Base-by-base conservation (phyloP, 176 grass and related monocot species). In the Areca catechu region DNA sequence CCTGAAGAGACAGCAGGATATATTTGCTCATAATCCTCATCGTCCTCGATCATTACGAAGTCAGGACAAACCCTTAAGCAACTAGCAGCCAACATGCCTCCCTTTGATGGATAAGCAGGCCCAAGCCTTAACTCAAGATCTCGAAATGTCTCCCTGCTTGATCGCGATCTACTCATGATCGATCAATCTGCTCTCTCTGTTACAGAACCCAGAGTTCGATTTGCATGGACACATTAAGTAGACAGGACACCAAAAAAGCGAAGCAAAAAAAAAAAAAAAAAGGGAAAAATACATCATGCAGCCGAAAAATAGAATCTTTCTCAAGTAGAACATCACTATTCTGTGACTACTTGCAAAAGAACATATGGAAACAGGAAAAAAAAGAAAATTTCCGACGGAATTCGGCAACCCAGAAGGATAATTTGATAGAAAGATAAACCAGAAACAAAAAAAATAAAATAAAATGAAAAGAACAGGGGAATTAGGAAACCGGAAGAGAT, bases 81-180 rank as follows among this genome's bases (percentile, higher is more conserved):
- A 51, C n/a, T 20, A 43, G 62, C 9, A 47, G 28, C n/a, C 15
- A 51, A 16, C 62, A 65, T 64, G 16, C 62, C 48, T 24, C 47
- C 48, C 23, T 51, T 65, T n/a, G 37, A 65, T 51, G 27, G 4
- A 51, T 27, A 24, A 51, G 62, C 23, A 65, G 62, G 49, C 24
- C 20, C 62, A 10, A 65, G 62, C 50, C 62, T 65, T 49, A 65
- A 50, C 48, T 65, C 62, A 51, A 51, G 62, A 25, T 65, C 62
- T 22, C 51, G 15, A 24, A 65, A 15, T n/a, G 62, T 65, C n/a
- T 25, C 48, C n/a, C 62, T 65, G 62, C 47, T 51, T 24, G 48
- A 51, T 65, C 62, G n/a, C 2, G 62, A 50, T 51, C 62, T 51
- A 24, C 10, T 25, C 47, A 51, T 51, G 12, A 24, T 63, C 1